Percentiles rank a stretch among this genome's conserved stretches.
These are phyloP conservation scores for Diphasiastrum complanatum DNA, from an alignment of 83 land plant genomes.

Conservation along the genomic window DNA sequence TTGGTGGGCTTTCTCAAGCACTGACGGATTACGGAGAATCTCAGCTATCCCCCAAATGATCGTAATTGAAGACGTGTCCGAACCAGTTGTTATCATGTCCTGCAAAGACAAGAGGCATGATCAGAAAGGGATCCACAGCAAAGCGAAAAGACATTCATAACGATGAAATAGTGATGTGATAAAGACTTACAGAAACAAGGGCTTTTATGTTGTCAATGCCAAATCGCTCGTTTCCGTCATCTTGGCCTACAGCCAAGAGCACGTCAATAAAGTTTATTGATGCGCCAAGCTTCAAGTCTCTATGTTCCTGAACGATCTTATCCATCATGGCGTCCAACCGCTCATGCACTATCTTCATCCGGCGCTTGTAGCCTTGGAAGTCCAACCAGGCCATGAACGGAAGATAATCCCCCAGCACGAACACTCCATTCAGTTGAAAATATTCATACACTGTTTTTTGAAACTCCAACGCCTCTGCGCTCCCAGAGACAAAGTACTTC, in stretches of 20 bases:
- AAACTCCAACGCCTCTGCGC: too few relatives aligned
- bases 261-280: too few relatives aligned
- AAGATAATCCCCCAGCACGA: too few relatives aligned
- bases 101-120: conserved; percentile 18
- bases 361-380: too few relatives aligned
- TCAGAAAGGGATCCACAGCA: conserved; percentile 1
- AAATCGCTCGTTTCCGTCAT: background rate
- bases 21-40: conserved; percentile 27
- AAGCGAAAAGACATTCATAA: conserved; percentile 17
- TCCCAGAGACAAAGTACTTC: too few relatives aligned
- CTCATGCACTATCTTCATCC: too few relatives aligned
- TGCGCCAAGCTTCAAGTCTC: background rate
- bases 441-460: too few relatives aligned
- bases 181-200: conserved; percentile 1
- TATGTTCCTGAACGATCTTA: background rate
- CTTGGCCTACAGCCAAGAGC: background rate
- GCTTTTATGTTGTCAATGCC: background rate
- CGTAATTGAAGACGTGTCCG: conserved; percentile 38
- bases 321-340: too few relatives aligned
- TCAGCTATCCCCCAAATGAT: conserved; percentile 45
- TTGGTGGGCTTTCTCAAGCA: background rate
- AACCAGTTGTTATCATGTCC: conserved; percentile 46
- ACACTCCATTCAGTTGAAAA: too few relatives aligned
- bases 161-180: conserved; percentile 22
- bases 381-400: background rate